phyloP scores from a whole-genome alignment of 345 rosid genomes.

The Moricandia moricandioides region DNA sequence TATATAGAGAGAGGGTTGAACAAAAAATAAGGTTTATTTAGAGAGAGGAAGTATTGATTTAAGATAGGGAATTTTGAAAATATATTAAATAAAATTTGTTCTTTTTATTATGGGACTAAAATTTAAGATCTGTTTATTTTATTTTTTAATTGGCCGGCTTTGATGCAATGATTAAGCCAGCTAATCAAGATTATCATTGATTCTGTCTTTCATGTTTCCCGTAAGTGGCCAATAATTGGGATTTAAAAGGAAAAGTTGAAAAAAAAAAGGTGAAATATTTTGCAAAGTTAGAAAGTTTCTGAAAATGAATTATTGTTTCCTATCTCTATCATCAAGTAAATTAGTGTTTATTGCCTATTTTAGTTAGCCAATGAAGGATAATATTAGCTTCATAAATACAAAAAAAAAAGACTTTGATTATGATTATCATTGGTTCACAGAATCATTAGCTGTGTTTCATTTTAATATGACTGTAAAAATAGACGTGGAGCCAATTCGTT shows the following conservation, averaged over 20 bases:
- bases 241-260: background rate
- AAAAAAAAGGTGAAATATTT: background rate
- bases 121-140: too few relatives aligned
- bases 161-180: conserved; percentile 30
- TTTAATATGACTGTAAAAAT: background rate
- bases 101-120: background rate
- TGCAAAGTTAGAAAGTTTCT: background rate
- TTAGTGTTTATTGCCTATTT: conserved; percentile 10
- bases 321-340: background rate
- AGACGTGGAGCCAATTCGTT: conserved; percentile 23
- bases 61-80: background rate
- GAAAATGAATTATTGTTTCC: background rate
- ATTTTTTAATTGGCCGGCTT: conserved; percentile 22
- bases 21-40: too few relatives aligned
- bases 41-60: background rate
- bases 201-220: conserved; percentile 19
- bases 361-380: background rate
- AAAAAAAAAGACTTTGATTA: background rate
- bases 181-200: conserved; percentile 18
- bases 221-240: conserved; percentile 15
- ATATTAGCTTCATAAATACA: background rate
- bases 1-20: conserved; percentile 2
- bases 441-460: background rate
- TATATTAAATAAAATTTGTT: background rate
- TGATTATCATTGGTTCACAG: background rate